phyloP scores from a whole-genome alignment of 257 asterid species.

The Gentiana dahurica region DNA sequence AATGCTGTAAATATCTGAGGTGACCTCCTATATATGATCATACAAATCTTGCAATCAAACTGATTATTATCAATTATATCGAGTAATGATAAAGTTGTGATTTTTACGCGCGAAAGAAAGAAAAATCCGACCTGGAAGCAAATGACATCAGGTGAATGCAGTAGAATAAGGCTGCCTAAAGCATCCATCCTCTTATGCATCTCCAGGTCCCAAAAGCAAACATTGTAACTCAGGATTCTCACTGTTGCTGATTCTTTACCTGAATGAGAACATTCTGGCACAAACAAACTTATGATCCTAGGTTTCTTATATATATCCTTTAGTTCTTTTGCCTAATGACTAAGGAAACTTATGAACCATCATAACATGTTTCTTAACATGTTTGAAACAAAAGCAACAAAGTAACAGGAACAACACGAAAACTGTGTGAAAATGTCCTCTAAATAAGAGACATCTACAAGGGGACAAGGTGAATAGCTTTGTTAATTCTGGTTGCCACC shows the following conservation, averaged over 20 bases:
- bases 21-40: constrained; percentile 1
- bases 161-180: neutral
- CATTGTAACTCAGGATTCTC: constrained; percentile 2
- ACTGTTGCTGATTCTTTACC: neutral
- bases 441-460: no score
- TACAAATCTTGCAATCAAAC: no score
- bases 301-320: no score
- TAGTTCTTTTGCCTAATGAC: no score
- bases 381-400: no score
- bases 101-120: neutral
- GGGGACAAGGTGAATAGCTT: no score
- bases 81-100: neutral
- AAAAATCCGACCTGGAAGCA: neutral
- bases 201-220: constrained; percentile 5
- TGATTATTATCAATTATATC: no score
- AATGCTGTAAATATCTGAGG: neutral
- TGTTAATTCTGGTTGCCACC: no score
- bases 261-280: constrained; percentile 1
- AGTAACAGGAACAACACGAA: no score
- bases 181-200: constrained; percentile 1
- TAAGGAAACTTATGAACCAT: no score
- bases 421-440: no score
- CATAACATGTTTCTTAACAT: no score
- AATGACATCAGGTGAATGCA: neutral
- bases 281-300: neutral